Conservation (phyloP, 2,329 filamentous ascomycete species). For the Colletotrichum brevisporum region DNA sequence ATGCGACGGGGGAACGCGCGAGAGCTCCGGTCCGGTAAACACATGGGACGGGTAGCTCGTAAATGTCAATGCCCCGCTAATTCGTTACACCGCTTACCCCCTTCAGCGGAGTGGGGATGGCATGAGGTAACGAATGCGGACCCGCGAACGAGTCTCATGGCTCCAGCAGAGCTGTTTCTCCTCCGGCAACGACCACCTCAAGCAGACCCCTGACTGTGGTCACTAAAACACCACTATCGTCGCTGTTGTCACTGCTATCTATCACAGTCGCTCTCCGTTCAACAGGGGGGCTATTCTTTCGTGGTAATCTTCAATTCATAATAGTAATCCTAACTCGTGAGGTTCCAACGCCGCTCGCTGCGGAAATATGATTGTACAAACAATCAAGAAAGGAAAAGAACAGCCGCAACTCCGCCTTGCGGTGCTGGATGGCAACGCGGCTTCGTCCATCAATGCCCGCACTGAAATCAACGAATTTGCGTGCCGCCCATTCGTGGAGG, state of each 20-base stretch:
- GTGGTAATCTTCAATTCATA: conserved; percentile 27
- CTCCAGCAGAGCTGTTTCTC: not conserved
- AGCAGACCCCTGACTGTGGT: not conserved
- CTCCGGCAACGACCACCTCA: conserved; percentile 3
- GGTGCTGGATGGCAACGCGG: no score
- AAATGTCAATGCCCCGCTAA: not conserved
- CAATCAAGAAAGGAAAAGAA: no score
- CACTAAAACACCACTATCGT: not conserved
- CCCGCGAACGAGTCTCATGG: no score
- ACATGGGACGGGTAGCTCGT: not conserved
- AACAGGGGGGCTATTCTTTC: not conserved
- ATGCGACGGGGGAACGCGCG: not conserved
- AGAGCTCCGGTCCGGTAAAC: not conserved
- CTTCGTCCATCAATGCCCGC: conserved; percentile 11
- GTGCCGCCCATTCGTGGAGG: conserved; percentile 24
- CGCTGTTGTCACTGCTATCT: no score
- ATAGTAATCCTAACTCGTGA: conserved; percentile 12
- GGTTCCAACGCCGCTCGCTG: conserved; percentile 32
- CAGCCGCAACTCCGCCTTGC: not conserved
- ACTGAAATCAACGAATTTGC: not conserved
- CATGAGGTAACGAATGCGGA: not conserved
- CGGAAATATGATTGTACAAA: conserved; percentile 11
- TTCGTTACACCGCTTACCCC: not conserved
- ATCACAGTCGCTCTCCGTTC: no score
- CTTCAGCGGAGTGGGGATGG: not conserved